Evolutionary conservation across 2,329 filamentous ascomycete genomes (phyloP).

Genomic region (Fusarium luffae): DNA sequence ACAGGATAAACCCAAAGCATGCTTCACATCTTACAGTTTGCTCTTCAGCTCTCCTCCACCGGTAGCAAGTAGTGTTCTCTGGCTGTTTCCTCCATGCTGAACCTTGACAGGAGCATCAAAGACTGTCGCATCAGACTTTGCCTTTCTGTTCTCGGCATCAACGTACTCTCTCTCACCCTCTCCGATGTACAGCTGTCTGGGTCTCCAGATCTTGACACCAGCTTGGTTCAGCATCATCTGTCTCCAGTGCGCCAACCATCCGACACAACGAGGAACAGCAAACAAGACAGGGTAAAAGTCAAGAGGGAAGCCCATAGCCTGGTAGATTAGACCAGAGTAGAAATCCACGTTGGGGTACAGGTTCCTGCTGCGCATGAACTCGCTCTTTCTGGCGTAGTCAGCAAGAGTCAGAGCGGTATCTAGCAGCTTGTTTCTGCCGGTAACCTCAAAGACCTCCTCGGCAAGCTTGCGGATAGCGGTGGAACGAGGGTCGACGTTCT

Average conservation of each 20-base stretch:
- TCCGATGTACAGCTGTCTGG: slow-evolving; percentile 61
- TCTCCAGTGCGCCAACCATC: slow-evolving; percentile 64
- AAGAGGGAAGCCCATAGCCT: slow-evolving; percentile 64
- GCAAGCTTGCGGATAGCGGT: slow-evolving; percentile 61
- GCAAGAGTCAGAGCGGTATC: slow-evolving; percentile 60
- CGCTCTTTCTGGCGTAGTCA: slow-evolving; percentile 57
- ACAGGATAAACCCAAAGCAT: neutral
- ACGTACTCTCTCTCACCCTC: slow-evolving; percentile 58
- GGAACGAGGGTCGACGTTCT: slow-evolving; percentile 64
- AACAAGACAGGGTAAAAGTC: slow-evolving; percentile 65
- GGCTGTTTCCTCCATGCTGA: slow-evolving; percentile 22
- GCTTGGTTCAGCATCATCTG: slow-evolving; percentile 60
- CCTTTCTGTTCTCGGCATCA: slow-evolving; percentile 50
- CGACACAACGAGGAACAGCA: slow-evolving; percentile 62
- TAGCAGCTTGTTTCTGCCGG: slow-evolving; percentile 62
- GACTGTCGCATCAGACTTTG: slow-evolving; percentile 32
- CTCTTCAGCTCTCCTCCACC: slow-evolving; percentile 1
- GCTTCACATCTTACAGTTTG: neutral
- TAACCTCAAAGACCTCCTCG: slow-evolving; percentile 61
- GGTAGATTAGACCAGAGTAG: slow-evolving; percentile 64
- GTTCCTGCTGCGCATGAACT: slow-evolving; percentile 61
- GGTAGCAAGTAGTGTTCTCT: slow-evolving; percentile 9
- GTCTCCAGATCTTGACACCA: slow-evolving; percentile 63
- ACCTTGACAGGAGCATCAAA: slow-evolving; percentile 25
- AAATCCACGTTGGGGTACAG: slow-evolving; percentile 65